phyloP scores from a whole-genome alignment of 2,329 filamentous ascomycete species.

The Microdochium bolleyi region DNA sequence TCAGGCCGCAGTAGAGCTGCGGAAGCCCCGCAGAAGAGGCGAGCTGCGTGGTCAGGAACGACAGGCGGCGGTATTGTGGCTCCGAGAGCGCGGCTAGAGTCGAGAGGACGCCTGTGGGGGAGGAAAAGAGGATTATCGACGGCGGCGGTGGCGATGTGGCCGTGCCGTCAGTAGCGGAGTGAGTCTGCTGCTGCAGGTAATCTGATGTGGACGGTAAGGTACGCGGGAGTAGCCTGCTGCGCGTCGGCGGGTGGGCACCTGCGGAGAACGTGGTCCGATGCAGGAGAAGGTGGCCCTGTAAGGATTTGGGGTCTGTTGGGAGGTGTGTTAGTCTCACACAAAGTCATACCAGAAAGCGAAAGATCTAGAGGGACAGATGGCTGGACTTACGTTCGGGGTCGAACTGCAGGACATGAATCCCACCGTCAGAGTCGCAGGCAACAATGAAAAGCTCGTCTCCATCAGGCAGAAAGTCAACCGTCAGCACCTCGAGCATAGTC shows the following conservation, averaged over 20 bases:
- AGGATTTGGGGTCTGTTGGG: conserved; percentile 74
- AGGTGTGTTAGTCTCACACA: conserved; percentile 13
- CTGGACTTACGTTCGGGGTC: conserved; percentile 81
- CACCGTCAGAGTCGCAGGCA: conserved; percentile 75
- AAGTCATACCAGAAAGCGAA: conserved; percentile 1
- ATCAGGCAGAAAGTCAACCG: conserved; percentile 82
- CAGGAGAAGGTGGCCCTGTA: conserved; percentile 80
- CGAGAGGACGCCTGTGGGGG: conserved; percentile 67
- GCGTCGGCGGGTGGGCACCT: conserved; percentile 67
- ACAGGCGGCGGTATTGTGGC: conserved; percentile 73
- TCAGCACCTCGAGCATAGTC: conserved; percentile 67
- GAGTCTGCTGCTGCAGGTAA: conserved; percentile 15
- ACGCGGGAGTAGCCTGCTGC: conserved; percentile 68
- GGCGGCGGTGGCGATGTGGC: conserved; percentile 13
- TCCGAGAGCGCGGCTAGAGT: conserved; percentile 73
- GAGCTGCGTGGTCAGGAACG: conserved; percentile 73
- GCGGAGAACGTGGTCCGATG: conserved; percentile 84
- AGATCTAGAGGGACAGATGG: background rate
- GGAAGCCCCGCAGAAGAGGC: conserved; percentile 50
- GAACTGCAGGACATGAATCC: conserved; percentile 84
- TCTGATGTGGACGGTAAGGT: conserved; percentile 37
- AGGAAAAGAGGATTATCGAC: conserved; percentile 59
- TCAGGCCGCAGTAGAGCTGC: conserved; percentile 70
- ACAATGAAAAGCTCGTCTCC: conserved; percentile 77
- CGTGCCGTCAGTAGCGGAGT: conserved; percentile 13